Evolutionary conservation across 1,284 basidiomycete genomes (phyloP), one percentile per base, ranked within the genome.

Genomic region (Takashimella tepidaria): DNA sequence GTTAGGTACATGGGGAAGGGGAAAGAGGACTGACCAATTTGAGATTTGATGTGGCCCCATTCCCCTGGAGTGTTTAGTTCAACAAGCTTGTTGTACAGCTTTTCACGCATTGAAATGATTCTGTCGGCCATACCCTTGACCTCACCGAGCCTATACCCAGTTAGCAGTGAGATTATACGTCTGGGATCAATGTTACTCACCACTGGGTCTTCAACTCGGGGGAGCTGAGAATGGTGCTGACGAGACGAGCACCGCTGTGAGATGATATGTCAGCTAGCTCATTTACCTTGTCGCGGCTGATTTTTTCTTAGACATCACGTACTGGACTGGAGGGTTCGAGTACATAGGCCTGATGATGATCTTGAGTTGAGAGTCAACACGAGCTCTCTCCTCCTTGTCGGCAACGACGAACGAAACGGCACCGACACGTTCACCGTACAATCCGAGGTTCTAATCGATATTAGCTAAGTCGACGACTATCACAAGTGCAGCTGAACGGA

Each of bases 311-410:
- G 47, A 13, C 19, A 12, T 2, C 2, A 63, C 66, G 54, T 40
- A 68, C 66, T 98, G 92, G 45, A 93, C 78, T 19, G 96, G 95
- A 51, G 95, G 96, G 82, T 97, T 98, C 55, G 95, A 98, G 82
- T 98, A 98, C 83, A 98, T 86, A 41, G 95, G 96, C 27, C 96
- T 88, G 62, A 99, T 88, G 64, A 97, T 80, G 67, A 98, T 96
- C 82, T 97, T 97, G 71, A 93, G 77, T 77, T 98, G 96, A 73
- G 87, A 90, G 75, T 92, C 87, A 49, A 95, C 85, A 49, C 92
- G 85, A 47, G 86, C 88, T 74, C 87, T 90, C 77, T 96, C 92
- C 61, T 88, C 89, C 47, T 84, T 79, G 61, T 82, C 83, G 55
- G 77, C 75, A 45, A 84, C 84, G 49, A 87, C 84, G 65, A 97